Base-by-base conservation (phyloP, 2,329 filamentous ascomycete species). In the Aspergillus proliferans region DNA sequence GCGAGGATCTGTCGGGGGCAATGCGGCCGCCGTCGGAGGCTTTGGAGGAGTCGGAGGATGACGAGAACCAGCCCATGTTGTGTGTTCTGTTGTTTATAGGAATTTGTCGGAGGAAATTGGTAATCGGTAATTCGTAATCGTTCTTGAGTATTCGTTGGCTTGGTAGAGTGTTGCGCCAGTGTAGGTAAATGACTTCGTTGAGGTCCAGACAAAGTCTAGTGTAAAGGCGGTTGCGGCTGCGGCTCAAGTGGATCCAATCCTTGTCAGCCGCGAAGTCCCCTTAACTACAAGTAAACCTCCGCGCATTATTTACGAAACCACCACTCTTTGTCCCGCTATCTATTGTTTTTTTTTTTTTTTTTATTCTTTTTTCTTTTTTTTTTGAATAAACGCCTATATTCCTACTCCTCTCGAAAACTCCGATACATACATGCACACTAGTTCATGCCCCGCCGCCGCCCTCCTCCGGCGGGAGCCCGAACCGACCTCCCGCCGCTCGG, bases 1-100 rank as follows among this genome's bases (percentile, higher is more conserved):
- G 85, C 69, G 91, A 87, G 55, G 79, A 82, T 56, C 92, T 85
- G 65, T 88, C 87, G n/a, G 93, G 93, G 4, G 91, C 89, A 61
- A 91, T 81, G 59, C 78, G 83, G 54, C 82, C 82, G 57, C 80
- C 80, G 60, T 83, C 80, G 49, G 74, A 65, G 52, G 76, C 56
- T 54, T 60, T 63, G 51, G 59, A 65, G 55, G 77, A 64, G 54
- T 76, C 63, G 59, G 75, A 55, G 43, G 69, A 72, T 54, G 66
- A 67, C 53, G 72, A 71, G 53, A 78, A 73, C 69, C 79, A 78
- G 58, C 71, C 78, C 80, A 83, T 83, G 58, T 59, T 61, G 45
- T 28, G 43, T 34, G 38, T 9, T 4, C 3, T 21, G 19, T 12
- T 40, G 18, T 22, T 6, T 40, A 9, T 19, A 9, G 38, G 8